phyloP scores from a whole-genome alignment of 2,329 filamentous ascomycete species.

The Ambrosiella xylebori region DNA sequence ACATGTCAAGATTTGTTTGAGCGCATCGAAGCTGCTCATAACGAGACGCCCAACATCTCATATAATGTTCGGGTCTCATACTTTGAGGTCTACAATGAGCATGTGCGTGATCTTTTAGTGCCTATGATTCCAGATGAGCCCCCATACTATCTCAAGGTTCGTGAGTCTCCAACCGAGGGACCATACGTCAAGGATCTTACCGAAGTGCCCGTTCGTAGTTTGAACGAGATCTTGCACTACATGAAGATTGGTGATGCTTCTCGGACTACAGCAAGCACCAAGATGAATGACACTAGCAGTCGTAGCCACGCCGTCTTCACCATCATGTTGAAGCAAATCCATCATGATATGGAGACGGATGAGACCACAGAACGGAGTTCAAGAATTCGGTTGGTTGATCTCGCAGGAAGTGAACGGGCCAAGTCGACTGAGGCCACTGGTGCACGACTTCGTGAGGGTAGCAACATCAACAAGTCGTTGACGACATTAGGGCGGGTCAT shows the following conservation, averaged over 20 bases:
- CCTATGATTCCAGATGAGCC: conserved; percentile 52
- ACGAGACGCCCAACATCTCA: conserved; percentile 76
- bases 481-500: conserved; percentile 93
- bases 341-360: conserved; percentile 92
- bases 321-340: conserved; percentile 94
- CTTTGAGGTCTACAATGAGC: conserved; percentile 99
- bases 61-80: conserved; percentile 97
- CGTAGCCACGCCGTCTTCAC: conserved; percentile 96
- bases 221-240: conserved; percentile 70
- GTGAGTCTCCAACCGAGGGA: conserved; percentile 84
- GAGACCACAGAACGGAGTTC: conserved; percentile 91
- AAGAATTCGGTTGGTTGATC: conserved; percentile 82
- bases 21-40: conserved; percentile 60
- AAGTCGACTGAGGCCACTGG: conserved; percentile 93
- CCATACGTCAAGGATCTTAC: conserved; percentile 95
- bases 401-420: conserved; percentile 86
- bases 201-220: conserved; percentile 76
- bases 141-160: conserved; percentile 88
- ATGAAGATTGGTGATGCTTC: conserved; percentile 84
- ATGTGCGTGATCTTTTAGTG: conserved; percentile 82
- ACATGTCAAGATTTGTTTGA: conserved; percentile 95
- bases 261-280: conserved; percentile 79
- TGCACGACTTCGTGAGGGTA: conserved; percentile 75
- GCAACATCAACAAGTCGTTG: conserved; percentile 97
- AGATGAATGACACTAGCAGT: conserved; percentile 98